Evolutionary conservation across 805 yeast genomes (phyloP).

Genomic region (Candida methanosorbosa): DNA sequence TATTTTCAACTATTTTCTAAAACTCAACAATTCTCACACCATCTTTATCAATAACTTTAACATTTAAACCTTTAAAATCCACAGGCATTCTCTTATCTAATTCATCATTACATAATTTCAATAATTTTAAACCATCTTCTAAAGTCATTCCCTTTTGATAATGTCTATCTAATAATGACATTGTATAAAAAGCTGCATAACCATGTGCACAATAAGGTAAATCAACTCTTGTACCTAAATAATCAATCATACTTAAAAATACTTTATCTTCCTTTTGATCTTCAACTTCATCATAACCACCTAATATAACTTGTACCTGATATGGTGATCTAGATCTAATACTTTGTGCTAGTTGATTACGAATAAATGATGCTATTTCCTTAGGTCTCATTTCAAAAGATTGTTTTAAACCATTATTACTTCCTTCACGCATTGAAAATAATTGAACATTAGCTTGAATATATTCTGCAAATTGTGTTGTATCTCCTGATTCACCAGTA

Average conservation of each 20-base stretch:
- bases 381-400: constrained; percentile 72
- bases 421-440: constrained; percentile 55
- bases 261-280: constrained; percentile 31
- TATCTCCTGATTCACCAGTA: constrained; percentile 96
- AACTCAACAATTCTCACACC: constrained; percentile 24
- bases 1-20: too few species aligned
- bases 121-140: constrained; percentile 71
- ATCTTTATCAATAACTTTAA: constrained; percentile 25
- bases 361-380: constrained; percentile 81
- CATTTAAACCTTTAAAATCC: constrained; percentile 73
- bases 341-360: constrained; percentile 81
- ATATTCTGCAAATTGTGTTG: constrained; percentile 90
- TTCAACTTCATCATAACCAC: constrained; percentile 54
- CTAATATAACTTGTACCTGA: constrained; percentile 87
- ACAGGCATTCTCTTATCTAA: constrained; percentile 80
- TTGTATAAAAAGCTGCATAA: constrained; percentile 92
- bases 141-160: constrained; percentile 67
- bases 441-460: constrained; percentile 89
- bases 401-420: constrained; percentile 28
- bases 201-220: constrained; percentile 98
- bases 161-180: constrained; percentile 85
- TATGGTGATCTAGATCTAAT: constrained; percentile 91
- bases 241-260: constrained; percentile 81
- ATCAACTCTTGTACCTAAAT: constrained; percentile 83
- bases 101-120: constrained; percentile 69